A percentile compares a stretch with the other conserved stretches of the same genome.
phyloP scores from a whole-genome alignment of 2,329 filamentous ascomycete genomes.

The Trichoderma breve region DNA sequence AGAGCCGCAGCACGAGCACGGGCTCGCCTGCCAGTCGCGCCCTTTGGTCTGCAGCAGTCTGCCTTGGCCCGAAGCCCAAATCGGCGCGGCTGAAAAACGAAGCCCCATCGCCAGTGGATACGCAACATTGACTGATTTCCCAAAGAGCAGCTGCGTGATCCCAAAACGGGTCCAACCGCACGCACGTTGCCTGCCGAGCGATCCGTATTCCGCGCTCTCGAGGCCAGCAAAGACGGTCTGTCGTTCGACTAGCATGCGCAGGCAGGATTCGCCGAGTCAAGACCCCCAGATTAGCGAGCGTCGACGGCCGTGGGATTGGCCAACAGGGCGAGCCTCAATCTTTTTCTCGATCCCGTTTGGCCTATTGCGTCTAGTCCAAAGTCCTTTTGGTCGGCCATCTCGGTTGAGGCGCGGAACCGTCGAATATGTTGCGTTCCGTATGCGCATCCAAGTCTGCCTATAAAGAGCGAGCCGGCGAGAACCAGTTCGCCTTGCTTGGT shows the following conservation, averaged over 20 bases:
- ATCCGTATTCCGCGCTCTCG: conserved; percentile 14
- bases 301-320: not conserved
- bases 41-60: not conserved
- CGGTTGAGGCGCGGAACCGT: not conserved
- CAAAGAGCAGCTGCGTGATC: not conserved
- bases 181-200: conserved; percentile 7
- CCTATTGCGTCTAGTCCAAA: not conserved
- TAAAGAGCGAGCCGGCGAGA: not conserved
- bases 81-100: conserved; percentile 1
- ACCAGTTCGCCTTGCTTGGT: not conserved
- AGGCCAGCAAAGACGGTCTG: not conserved
- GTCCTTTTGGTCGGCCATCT: not conserved
- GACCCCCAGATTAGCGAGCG: conserved; percentile 10
- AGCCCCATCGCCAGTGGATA: not conserved
- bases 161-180: not conserved
- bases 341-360: not conserved
- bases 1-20: not conserved
- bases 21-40: not conserved
- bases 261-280: not conserved
- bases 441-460: not conserved
- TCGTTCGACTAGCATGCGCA: not conserved
- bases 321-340: not conserved
- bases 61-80: conserved; percentile 2
- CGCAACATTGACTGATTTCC: not conserved
- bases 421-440: too few species aligned